phyloP scores from a whole-genome alignment of 1,284 basidiomycete genomes.

The Heterobasidion occidentale region DNA sequence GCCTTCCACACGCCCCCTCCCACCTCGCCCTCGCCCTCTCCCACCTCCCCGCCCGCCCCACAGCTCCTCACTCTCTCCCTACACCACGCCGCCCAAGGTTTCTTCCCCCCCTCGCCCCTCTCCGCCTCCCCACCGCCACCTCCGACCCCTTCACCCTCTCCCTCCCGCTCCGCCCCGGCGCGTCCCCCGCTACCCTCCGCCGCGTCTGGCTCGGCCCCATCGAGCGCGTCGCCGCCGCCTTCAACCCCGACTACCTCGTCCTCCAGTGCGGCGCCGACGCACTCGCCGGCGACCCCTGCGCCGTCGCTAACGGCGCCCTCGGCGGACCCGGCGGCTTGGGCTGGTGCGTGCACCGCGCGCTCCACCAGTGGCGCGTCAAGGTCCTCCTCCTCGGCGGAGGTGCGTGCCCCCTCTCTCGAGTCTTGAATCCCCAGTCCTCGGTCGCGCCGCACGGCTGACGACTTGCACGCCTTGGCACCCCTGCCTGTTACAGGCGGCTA shows the following conservation, averaged over 20 bases:
- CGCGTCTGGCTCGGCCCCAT: conserved; percentile 61
- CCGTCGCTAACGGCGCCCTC: conserved; percentile 73
- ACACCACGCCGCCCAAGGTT: conserved; percentile 76
- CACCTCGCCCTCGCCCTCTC: conserved; percentile 9
- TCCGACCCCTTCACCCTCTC: conserved; percentile 73
- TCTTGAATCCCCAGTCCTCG: background rate
- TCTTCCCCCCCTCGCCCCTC: conserved; percentile 67
- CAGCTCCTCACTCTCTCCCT: conserved; percentile 79
- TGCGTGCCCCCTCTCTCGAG: conserved; percentile 18
- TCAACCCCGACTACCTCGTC: conserved; percentile 72
- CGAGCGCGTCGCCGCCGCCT: conserved; percentile 54
- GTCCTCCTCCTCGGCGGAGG: conserved; percentile 63
- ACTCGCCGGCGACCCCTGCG: conserved; percentile 76
- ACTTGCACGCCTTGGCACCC: background rate
- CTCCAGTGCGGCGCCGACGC: conserved; percentile 87
- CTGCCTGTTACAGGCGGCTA: conserved; percentile 57
- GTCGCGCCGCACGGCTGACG: conserved; percentile 4
- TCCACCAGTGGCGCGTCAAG: conserved; percentile 51
- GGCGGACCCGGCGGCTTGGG: conserved; percentile 58
- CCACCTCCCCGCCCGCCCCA: conserved; percentile 21
- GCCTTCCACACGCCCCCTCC: conserved; percentile 48
- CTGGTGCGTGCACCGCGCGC: conserved; percentile 54
- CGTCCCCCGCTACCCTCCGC: conserved; percentile 52
- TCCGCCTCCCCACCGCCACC: conserved; percentile 40
- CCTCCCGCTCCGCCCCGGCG: conserved; percentile 63